Base-by-base conservation (phyloP, 2,329 filamentous ascomycete genomes). In the Ceratocystis colombiana region DNA sequence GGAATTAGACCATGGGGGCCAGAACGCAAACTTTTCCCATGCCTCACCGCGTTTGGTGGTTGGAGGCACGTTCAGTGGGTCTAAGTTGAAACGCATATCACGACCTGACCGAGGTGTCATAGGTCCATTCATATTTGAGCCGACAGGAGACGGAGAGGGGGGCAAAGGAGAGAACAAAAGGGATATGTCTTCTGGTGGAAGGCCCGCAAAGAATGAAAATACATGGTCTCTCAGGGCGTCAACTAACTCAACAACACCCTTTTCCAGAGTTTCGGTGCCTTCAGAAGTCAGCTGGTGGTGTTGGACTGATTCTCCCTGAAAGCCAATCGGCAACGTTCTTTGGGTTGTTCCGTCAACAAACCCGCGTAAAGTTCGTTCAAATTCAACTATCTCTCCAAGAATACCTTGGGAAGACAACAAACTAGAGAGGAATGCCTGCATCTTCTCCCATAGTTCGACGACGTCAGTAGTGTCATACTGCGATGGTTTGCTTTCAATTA, bases 1-100 rank as follows among this genome's bases (percentile, higher is more conserved):
- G 0, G 92, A 92, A 73, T 96, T 97, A 1, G 91, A 89, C 77
- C 89, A 88, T 0, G 93, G 94, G 3, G 93, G 92, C 92, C 93
- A 97, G 75, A 97, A 99, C 0, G 92, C 93, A 74, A 94, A 85
- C 77, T 93, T 88, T 73, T 97, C 94, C 90, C 91, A 97, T 0
- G 87, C 78, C 71, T 96, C 90, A 5, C 92, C 93, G 57, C 83
- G 84, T 70, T 82, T 89, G 0, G 90, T 89, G 0, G 88, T 90
- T 10, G 86, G 85, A 1, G 90, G 92, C 1, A 89, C 78, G 69
- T 89, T 91, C 72, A 83, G 88, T 0, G 84, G 80, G 72, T 96
- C 90, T 68, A 96, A 84, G 66, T 86, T 88, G 75, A 96, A 93
- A 1, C 88, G 84, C 59, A 88, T 86, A 70, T 90, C 88, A 65